Conservation (phyloP, 345 rosid species). For the Salix suchowensis region DNA sequence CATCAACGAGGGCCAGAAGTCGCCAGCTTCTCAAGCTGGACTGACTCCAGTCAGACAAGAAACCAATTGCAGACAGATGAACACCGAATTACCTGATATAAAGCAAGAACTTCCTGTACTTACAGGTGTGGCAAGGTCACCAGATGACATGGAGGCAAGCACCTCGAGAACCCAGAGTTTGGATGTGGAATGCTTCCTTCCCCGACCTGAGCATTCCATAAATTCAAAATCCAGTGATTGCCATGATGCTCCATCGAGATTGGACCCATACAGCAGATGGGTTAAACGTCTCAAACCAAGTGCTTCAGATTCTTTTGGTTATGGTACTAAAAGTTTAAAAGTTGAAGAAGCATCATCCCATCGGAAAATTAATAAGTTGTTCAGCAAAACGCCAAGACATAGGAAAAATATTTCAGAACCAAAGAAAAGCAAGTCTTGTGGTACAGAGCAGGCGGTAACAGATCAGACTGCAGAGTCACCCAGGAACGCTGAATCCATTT, state of each 20-base stretch:
- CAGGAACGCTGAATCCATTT: conserved; percentile 29
- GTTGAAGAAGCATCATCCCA: conserved; percentile 38
- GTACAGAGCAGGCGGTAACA: conserved; percentile 16
- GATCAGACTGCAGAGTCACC: conserved; percentile 17
- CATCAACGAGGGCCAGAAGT: conserved; percentile 9
- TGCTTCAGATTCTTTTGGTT: conserved; percentile 29
- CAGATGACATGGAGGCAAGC: conserved; percentile 48
- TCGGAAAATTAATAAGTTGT: conserved; percentile 34
- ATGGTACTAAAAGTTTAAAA: conserved; percentile 42
- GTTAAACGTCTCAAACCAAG: conserved; percentile 68
- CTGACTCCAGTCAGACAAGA: conserved; percentile 26
- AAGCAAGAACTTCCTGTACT: conserved; percentile 39
- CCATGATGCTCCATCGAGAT: conserved; percentile 20
- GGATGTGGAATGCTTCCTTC: conserved; percentile 48
- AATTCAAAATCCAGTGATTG: conserved; percentile 34
- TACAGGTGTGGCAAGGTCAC: conserved; percentile 28
- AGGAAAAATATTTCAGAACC: conserved; percentile 33
- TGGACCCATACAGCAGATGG: conserved; percentile 61
- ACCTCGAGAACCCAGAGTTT: conserved; percentile 70
- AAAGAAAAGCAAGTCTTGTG: conserved; percentile 19
- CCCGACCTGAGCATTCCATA: conserved; percentile 29
- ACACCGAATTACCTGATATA: conserved; percentile 45
- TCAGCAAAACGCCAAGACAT: conserved; percentile 29
- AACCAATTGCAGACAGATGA: conserved; percentile 8
- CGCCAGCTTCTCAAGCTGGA: conserved; percentile 14